These are phyloP conservation scores for Colletotrichum sansevieriae DNA, from an alignment of 2,329 filamentous ascomycete species.

Conservation along the genomic window DNA sequence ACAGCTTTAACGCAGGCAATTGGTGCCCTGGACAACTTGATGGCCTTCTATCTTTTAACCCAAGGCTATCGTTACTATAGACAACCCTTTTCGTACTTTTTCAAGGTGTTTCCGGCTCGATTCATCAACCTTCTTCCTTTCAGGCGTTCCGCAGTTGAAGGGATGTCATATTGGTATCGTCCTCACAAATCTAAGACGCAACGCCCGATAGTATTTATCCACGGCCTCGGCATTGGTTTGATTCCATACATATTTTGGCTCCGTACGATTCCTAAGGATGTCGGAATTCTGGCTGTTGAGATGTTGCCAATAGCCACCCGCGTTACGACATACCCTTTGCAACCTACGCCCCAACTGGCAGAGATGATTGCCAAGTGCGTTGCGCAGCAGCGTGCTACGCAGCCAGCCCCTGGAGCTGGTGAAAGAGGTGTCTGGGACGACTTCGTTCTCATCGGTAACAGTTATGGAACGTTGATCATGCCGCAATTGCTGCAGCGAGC, in stretches of 20 bases:
- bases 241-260: conserved; percentile 68
- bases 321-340: conserved; percentile 63
- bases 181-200: conserved; percentile 69
- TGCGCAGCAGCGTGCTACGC: conserved; percentile 28
- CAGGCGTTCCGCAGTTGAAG: conserved; percentile 59
- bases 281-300: conserved; percentile 71
- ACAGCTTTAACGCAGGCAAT: conserved; percentile 52
- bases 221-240: conserved; percentile 69
- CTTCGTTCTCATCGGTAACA: conserved; percentile 72
- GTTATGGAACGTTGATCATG: conserved; percentile 67
- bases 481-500: conserved; percentile 66
- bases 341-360: conserved; percentile 24
- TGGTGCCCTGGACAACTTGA: conserved; percentile 59
- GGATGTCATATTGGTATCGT: conserved; percentile 71
- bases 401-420: conserved; percentile 11
- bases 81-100: conserved; percentile 59
- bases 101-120: conserved; percentile 67
- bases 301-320: conserved; percentile 70
- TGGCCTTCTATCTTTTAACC: conserved; percentile 49
- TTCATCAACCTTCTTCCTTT: conserved; percentile 60
- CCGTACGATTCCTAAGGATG: conserved; percentile 56
- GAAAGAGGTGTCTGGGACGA: conserved; percentile 50
- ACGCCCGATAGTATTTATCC: conserved; percentile 71
- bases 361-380: conserved; percentile 37
- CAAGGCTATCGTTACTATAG: conserved; percentile 57